Base-by-base conservation (phyloP, 495 filamentous ascomycete species). In the Bacidia gigantensis region DNA sequence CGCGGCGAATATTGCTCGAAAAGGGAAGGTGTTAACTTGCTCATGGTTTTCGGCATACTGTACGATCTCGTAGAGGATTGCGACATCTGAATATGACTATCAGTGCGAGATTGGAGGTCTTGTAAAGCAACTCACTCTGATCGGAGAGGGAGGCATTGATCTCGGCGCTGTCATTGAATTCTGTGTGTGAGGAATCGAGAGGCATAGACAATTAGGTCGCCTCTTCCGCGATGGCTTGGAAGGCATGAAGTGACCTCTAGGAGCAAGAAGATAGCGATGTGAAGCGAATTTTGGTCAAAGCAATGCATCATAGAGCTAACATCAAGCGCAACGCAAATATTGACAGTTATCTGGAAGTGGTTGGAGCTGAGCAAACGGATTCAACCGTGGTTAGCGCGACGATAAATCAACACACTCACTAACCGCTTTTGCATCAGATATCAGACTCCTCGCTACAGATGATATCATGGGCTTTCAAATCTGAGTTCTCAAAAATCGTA, bases 1-100 rank as follows among this genome's bases (percentile, higher is more conserved):
- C 29, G 86, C 84, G 17, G 74, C 70, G 67, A 89, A 94, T 24
- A 94, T 74, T 18, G 86, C 85, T 65, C 82, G 79, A 58, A 83
- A 89, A 2, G 86, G 84, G 11, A 81, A 68, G 53, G 72, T 71
- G 50, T 82, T 72, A 52, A 75, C 75, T 26, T 81, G 76, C 1
- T 80, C 76, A 23, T 84, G 71, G 22, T 69, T 65, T 68, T 89
- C 79, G 21, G 84, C 88, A 64, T 72, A 72, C 49, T 67, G 72
- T 66, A 90, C 78, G 60, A 95, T 86, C 43, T 84, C 73, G 65
- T 84, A 82, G 54, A 94, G 72, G 52, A 89, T 73, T 49, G 74
- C 75, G 63, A 95, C 80, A 74, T 93, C 88, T 93, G 56, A 3
- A 18, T 44, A 21, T 29, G 41, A 35, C 22, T 35, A 52, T 47